Base-by-base conservation (phyloP, 2,329 filamentous ascomycete species). In the Fusarium palustre region DNA sequence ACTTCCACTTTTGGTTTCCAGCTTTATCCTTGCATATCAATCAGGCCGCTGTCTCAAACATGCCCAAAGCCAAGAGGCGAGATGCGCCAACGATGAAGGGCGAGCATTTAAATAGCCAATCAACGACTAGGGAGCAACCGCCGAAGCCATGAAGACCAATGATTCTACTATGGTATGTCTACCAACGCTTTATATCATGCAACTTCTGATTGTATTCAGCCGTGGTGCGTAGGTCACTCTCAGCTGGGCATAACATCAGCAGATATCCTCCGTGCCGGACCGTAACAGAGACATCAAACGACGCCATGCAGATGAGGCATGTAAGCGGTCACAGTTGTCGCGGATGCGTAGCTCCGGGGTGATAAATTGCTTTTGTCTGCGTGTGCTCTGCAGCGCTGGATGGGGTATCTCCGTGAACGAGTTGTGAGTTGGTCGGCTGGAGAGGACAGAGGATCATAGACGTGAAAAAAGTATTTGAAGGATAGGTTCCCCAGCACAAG, bases 401-500 rank as follows among this genome's bases (percentile, higher is more conserved):
- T n/a, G 16, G 22, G 22, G 31, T 12, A n/a, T 13, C 31, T 33
- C 33, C 33, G 16, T 34, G 9, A 16, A 20, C 18, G n/a, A n/a
- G 18, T n/a, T n/a, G 16, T n/a, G 47, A 48, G 9, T 25, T 18
- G 30, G 16, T 20, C n/a, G 9, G 11, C 16, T 9, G n/a, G 24
- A 25, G 6, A 39, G 25, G 9, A 25, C 22, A 39, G 7, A 41
- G 38, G 10, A 38, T 15, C 15, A 10, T 10, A 24, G 36, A n/a
- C 4, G 25, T 18, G 13, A 15, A 43, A 22, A 22, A 43, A 31
- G 12, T 64, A 64, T 64, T 56, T 56, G 16, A 63, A n/a, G 6
- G 22, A n/a, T 9, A 13, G 11, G 6, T 25, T 12, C 9, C 59
- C 47, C 16, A 5, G 1, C 22, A 15, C 8, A 33, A n/a, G 7